These are phyloP conservation scores for Puccinia brachypodii DNA, from an alignment of 1,284 basidiomycete genomes.

Conservation along the genomic window DNA sequence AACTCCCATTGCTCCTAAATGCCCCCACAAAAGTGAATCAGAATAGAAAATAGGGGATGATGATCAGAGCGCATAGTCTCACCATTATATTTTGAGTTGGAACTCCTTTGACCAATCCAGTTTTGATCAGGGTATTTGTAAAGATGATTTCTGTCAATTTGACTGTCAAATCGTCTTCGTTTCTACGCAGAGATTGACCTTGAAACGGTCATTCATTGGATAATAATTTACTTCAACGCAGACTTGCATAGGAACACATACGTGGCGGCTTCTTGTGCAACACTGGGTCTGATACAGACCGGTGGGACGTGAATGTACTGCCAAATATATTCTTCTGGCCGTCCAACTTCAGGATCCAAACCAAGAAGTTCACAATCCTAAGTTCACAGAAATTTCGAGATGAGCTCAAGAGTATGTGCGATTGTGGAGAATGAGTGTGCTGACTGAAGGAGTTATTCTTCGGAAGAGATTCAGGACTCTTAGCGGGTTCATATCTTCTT, in stretches of 20 bases:
- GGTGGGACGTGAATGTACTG: conserved; percentile 98
- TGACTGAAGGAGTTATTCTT: conserved; percentile 73
- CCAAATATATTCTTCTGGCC: conserved; percentile 98
- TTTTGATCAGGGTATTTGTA: conserved; percentile 87
- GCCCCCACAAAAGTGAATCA: background rate
- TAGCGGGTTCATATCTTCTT: conserved; percentile 92
- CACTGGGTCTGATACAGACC: conserved; percentile 94
- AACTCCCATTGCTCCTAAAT: conserved; percentile 93
- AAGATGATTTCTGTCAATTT: conserved; percentile 98
- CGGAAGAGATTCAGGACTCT: conserved; percentile 92
- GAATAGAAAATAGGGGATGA: background rate
- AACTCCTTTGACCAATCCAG: conserved; percentile 81
- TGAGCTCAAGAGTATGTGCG: background rate
- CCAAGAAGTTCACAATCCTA: conserved; percentile 94
- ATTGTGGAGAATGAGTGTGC: background rate
- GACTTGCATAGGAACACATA: conserved; percentile 14
- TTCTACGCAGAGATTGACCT: conserved; percentile 57
- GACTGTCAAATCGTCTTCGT: conserved; percentile 97
- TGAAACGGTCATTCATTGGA: background rate
- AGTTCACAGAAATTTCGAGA: background rate
- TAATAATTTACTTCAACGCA: conserved; percentile 49
- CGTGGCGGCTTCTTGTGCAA: conserved; percentile 87
- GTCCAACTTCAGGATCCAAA: conserved; percentile 79
- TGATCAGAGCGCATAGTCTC: conserved; percentile 51
- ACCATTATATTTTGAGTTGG: conserved; percentile 88